Evolutionary conservation across 2,329 filamentous ascomycete species (phyloP).

Genomic region (Podosphaera aphanis): DNA sequence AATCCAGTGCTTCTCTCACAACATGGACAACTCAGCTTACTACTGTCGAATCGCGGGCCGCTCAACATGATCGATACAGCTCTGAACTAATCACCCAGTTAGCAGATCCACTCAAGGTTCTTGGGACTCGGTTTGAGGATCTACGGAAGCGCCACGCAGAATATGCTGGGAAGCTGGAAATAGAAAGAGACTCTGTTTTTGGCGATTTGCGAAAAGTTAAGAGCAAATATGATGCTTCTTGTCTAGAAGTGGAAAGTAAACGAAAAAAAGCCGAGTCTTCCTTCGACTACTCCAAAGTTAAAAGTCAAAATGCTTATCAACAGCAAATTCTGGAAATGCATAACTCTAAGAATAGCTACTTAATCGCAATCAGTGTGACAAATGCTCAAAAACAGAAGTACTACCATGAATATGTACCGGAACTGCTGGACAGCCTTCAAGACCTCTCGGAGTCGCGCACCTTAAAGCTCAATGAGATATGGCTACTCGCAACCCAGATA

Average conservation of each 20-base stretch:
- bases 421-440: slow-evolving; percentile 79
- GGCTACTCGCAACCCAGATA: slow-evolving; percentile 57
- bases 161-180: slow-evolving; percentile 69
- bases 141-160: slow-evolving; percentile 77
- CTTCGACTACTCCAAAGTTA: slow-evolving; percentile 68
- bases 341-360: slow-evolving; percentile 93
- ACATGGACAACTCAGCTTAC: slow-evolving; percentile 91
- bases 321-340: slow-evolving; percentile 89
- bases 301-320: slow-evolving; percentile 76
- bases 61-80: slow-evolving; percentile 70
- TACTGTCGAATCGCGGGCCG: slow-evolving; percentile 66
- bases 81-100: slow-evolving; percentile 57
- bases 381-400: slow-evolving; percentile 97
- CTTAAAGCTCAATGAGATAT: slow-evolving; percentile 60
- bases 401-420: slow-evolving; percentile 89
- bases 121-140: slow-evolving; percentile 61
- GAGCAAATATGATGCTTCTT: slow-evolving; percentile 74
- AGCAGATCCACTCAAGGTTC: slow-evolving; percentile 63
- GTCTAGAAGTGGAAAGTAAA: slow-evolving; percentile 81
- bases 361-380: slow-evolving; percentile 86
- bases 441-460: slow-evolving; percentile 81
- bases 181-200: slow-evolving; percentile 68
- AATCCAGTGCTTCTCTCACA: slow-evolving; percentile 61
- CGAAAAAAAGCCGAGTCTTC: slow-evolving; percentile 86
- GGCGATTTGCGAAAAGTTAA: slow-evolving; percentile 75